A percentile compares a stretch with the other conserved stretches of the same genome.
Conservation (phyloP, 2,329 filamentous ascomycete species). For the Fusarium sp. region DNA sequence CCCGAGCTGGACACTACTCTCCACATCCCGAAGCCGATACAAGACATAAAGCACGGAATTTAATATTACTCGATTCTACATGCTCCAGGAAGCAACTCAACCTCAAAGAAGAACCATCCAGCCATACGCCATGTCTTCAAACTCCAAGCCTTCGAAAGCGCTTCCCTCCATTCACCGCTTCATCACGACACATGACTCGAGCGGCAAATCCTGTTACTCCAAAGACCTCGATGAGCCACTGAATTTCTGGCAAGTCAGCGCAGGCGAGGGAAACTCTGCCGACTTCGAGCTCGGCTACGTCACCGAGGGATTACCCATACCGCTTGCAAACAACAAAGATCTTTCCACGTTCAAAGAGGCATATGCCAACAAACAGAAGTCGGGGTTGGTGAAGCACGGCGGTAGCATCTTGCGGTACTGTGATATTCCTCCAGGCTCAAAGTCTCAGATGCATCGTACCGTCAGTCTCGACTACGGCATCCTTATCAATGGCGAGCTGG, state of each 20-base stretch:
- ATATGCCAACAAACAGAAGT: neutral
- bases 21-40: neutral
- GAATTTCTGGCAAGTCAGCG: neutral
- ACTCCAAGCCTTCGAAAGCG: neutral
- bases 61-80: neutral
- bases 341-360: neutral
- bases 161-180: neutral
- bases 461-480: slow-evolving; percentile 18
- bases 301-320: neutral
- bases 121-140: neutral
- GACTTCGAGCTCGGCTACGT: neutral
- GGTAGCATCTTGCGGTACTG: slow-evolving; percentile 7
- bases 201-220: neutral
- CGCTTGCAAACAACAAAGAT: neutral
- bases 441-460: slow-evolving; percentile 19
- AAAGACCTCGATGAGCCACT: neutral
- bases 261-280: neutral
- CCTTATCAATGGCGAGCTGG: slow-evolving; percentile 7
- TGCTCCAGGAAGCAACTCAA: neutral
- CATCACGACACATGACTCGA: neutral
- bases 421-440: neutral
- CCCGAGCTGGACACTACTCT: neutral
- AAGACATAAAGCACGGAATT: neutral
- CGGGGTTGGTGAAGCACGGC: neutral
- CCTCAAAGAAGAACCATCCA: no score